Evolutionary conservation across 345 rosid genomes (phyloP).

Genomic region (Kernera saxatilis): DNA sequence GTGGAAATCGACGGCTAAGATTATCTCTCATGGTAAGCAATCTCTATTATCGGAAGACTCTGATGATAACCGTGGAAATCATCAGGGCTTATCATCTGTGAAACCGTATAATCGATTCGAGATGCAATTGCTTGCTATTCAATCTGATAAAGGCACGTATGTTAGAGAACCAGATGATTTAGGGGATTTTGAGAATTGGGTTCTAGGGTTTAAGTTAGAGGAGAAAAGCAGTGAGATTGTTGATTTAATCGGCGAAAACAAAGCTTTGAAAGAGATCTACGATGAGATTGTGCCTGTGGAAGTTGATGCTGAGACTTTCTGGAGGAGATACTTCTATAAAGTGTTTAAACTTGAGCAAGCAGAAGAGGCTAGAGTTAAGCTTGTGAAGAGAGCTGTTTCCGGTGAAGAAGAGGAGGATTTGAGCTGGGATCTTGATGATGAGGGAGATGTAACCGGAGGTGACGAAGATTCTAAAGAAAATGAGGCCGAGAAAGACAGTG

Average conservation of each 20-base stretch:
- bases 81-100: conserved; percentile 9
- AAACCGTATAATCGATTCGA: conserved; percentile 68
- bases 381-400: conserved; percentile 52
- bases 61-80: background rate
- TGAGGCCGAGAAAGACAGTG: background rate
- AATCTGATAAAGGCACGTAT: conserved; percentile 43
- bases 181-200: conserved; percentile 51
- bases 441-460: conserved; percentile 18
- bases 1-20: conserved; percentile 67
- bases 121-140: conserved; percentile 50
- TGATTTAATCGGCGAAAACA: conserved; percentile 32
- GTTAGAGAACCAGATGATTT: conserved; percentile 52
- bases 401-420: conserved; percentile 68
- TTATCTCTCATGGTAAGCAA: conserved; percentile 63
- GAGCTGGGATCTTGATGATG: conserved; percentile 77
- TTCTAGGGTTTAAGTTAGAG: conserved; percentile 43
- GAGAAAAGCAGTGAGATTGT: conserved; percentile 42
- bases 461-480: background rate
- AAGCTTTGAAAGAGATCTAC: conserved; percentile 38
- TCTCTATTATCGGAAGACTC: conserved; percentile 29
- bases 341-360: conserved; percentile 49
- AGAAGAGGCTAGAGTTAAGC: conserved; percentile 63
- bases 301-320: conserved; percentile 48
- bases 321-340: conserved; percentile 61
- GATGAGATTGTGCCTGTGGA: conserved; percentile 35